phyloP scores from a whole-genome alignment of 768 basidiomycete genomes.

The Lactifluus volemus region DNA sequence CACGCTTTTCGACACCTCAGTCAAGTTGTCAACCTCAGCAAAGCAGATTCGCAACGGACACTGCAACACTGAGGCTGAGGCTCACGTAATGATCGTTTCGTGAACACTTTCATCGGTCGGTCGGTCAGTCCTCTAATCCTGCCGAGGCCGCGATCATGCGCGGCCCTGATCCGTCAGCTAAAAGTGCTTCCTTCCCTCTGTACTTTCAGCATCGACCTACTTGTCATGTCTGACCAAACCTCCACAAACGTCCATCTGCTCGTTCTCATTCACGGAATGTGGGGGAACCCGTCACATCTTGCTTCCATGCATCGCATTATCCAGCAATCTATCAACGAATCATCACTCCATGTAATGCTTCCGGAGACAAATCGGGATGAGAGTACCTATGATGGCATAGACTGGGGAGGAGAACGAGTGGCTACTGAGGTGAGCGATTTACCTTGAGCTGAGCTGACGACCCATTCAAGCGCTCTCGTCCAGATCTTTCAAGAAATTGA shows the following conservation, averaged over 20 bases:
- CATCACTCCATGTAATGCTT: slow-evolving; percentile 47
- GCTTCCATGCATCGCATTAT: slow-evolving; percentile 48
- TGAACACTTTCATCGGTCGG: too few relatives aligned
- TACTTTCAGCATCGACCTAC: not conserved
- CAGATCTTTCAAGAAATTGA: slow-evolving; percentile 52
- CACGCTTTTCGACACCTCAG: too few relatives aligned
- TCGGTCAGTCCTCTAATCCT: too few relatives aligned
- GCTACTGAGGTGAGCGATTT: slow-evolving; percentile 54
- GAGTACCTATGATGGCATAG: slow-evolving; percentile 74
- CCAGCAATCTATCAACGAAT: slow-evolving; percentile 29
- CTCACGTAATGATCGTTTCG: not conserved
- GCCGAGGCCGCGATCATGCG: not conserved
- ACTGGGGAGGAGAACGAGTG: slow-evolving; percentile 77
- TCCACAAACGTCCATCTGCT: slow-evolving; percentile 12
- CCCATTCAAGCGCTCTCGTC: not conserved
- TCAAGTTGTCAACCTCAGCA: too few relatives aligned
- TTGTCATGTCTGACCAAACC: not conserved
- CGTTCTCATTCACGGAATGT: slow-evolving; percentile 57
- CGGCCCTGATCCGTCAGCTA: not conserved
- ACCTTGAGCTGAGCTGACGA: not conserved
- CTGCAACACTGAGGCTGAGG: not conserved
- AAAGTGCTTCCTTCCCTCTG: not conserved
- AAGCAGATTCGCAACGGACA: too few relatives aligned
- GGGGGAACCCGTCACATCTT: slow-evolving; percentile 68
- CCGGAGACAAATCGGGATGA: slow-evolving; percentile 58